Base-by-base conservation (phyloP, 2,329 filamentous ascomycete genomes). In the Colletotrichum tabaci region DNA sequence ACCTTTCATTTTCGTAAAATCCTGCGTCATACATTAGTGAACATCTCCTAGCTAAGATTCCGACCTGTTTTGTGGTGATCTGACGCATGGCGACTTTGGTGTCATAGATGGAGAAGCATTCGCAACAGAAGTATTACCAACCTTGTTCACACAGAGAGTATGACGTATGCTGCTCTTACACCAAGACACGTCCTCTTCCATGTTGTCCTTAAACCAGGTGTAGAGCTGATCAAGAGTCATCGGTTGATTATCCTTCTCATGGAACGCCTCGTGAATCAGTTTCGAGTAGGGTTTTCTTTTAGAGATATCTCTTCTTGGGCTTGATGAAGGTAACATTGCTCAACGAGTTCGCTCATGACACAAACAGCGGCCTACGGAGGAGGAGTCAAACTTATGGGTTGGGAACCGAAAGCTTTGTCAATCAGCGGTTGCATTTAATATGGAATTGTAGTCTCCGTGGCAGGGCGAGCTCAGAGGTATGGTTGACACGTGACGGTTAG, bases 91-190 rank as follows among this genome's bases (percentile, higher is more conserved):
- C 26, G 26, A 30, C 26, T 30, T 30, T 30, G 26, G 26, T 30
- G 26, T 30, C 26, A 30, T 30, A 30, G 26, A 30, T 30, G 26
- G 26, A 30, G 26, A 30, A 30, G 26, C 26, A 30, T 30, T 30
- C 26, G 26, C 26, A 47, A 47, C 16, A 6, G 46, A 30, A 30
- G 23, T 15, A 16, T 12, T 16, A 53, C 50, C 16, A 16, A 53
- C 50, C 50, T 53, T 10, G 50, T 53, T 23, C 21, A 53, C 50
- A 53, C 23, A 53, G 21, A 53, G 50, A 30, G 50, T 53, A 16
- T 53, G 50, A 13, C 50, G 50, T 12, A 53, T 53, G 50, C 50
- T 53, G 50, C 50, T 53, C 50, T 53, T 53, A 30, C 10, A 13
- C 50, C 50, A 53, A 30, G 23, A 16, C 13, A 16, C 50, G 21